Conservation (phyloP, 352 stramenopile species). For the Phytophthora foliorum region DNA sequence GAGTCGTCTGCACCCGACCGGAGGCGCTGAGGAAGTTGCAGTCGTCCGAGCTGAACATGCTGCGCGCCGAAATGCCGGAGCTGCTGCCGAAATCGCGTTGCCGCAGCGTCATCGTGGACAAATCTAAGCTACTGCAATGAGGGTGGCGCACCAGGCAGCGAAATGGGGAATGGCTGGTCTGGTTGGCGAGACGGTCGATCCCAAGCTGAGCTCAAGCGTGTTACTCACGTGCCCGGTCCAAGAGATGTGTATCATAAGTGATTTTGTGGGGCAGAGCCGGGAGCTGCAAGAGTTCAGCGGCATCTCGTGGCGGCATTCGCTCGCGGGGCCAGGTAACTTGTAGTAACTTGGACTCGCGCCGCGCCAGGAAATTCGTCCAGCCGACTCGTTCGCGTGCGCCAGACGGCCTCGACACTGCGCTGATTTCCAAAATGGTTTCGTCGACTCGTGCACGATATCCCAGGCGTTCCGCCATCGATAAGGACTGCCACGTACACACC, state of each 20-base stretch:
- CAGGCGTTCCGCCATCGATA: slow-evolving; percentile 4
- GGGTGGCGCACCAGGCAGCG: slow-evolving; percentile 2
- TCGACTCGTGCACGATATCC: slow-evolving; percentile 5
- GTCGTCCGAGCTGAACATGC: slow-evolving; percentile 39
- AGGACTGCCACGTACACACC: not conserved
- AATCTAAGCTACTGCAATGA: not conserved
- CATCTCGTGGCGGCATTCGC: slow-evolving; percentile 11
- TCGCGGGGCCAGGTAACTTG: not conserved
- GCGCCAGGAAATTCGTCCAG: slow-evolving; percentile 8
- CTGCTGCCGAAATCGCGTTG: slow-evolving; percentile 23
- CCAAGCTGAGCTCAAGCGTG: slow-evolving; percentile 8
- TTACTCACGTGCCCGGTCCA: slow-evolving; percentile 28
- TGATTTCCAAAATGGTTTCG: slow-evolving; percentile 41
- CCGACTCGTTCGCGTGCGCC: slow-evolving; percentile 16
- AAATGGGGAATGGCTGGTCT: slow-evolving; percentile 34
- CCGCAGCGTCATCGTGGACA: slow-evolving; percentile 11
- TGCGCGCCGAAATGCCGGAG: slow-evolving; percentile 35
- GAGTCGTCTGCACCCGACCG: slow-evolving; percentile 8
- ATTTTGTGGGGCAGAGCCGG: slow-evolving; percentile 11
- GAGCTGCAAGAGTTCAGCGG: slow-evolving; percentile 20
- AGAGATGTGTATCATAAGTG: slow-evolving; percentile 20
- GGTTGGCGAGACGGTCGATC: slow-evolving; percentile 17
- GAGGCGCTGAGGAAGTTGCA: slow-evolving; percentile 21
- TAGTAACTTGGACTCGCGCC: too few relatives aligned
- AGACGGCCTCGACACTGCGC: slow-evolving; percentile 5